phyloP scores from a whole-genome alignment of 495 filamentous ascomycete species.

The Neurospora sp. region DNA sequence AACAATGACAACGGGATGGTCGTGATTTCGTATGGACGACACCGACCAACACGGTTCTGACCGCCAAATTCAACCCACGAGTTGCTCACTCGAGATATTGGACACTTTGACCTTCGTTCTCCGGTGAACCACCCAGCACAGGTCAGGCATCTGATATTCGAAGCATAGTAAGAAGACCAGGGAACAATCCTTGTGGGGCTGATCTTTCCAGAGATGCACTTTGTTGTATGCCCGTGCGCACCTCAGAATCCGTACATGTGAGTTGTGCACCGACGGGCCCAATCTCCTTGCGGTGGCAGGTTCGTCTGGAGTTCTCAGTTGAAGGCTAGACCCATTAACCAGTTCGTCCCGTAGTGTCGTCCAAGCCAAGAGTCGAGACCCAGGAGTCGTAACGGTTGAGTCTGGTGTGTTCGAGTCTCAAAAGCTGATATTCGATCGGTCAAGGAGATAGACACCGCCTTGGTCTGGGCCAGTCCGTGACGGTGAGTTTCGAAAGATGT shows the following conservation, averaged over 20 bases:
- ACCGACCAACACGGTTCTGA: background rate
- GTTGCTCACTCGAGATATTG: background rate
- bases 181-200: background rate
- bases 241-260: background rate
- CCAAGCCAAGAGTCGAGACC: background rate
- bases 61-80: background rate
- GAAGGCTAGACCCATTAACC: background rate
- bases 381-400: background rate
- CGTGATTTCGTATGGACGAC: background rate
- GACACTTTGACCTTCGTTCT: background rate
- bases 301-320: background rate
- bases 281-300: background rate
- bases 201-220: background rate
- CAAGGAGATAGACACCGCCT: background rate
- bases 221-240: background rate
- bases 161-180: background rate
- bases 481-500: background rate
- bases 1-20: background rate
- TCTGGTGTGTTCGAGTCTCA: background rate
- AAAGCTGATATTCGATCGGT: background rate
- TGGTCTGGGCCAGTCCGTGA: background rate
- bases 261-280: background rate
- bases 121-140: background rate
- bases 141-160: background rate
- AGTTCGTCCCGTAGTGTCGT: background rate